Evolutionary conservation across 2,329 filamentous ascomycete genomes (phyloP).

Genomic region (Pseudogymnoascus pannorum): DNA sequence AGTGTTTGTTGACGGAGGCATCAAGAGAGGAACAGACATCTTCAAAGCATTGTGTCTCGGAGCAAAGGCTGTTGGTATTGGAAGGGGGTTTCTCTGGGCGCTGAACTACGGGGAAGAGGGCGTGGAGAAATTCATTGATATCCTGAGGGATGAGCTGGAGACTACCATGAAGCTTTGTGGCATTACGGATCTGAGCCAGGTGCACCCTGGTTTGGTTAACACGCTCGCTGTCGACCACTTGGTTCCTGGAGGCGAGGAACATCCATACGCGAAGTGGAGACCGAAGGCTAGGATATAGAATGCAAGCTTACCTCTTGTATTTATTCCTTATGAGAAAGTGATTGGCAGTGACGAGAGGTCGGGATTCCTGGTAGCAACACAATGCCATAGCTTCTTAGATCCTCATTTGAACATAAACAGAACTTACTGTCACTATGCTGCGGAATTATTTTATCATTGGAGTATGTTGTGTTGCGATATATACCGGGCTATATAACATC

Average conservation of each 20-base stretch:
- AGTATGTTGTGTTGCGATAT: no score
- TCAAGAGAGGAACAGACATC: slow-evolving; percentile 58
- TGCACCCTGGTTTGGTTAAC: slow-evolving; percentile 55
- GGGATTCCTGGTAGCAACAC: background rate
- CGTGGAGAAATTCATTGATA: slow-evolving; percentile 44
- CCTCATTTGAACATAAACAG: background rate
- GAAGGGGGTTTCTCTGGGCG: slow-evolving; percentile 52
- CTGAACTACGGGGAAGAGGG: slow-evolving; percentile 51
- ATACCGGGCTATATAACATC: background rate
- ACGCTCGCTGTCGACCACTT: slow-evolving; percentile 42
- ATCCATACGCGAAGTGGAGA: slow-evolving; percentile 37
- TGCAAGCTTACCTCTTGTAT: background rate
- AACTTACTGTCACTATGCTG: background rate
- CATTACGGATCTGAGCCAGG: slow-evolving; percentile 51
- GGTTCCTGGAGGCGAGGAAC: slow-evolving; percentile 35
- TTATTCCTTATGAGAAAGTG: background rate
- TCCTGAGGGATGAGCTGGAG: slow-evolving; percentile 53
- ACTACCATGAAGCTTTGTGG: slow-evolving; percentile 61
- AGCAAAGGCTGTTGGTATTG: slow-evolving; percentile 56
- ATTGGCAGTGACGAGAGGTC: no score
- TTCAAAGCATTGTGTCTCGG: slow-evolving; percentile 61
- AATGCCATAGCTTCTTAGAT: background rate
- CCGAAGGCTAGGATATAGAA: slow-evolving; percentile 25
- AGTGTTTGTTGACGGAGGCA: slow-evolving; percentile 57
- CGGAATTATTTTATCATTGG: no score